Percentiles rank a stretch among this genome's conserved stretches.
phyloP scores from a whole-genome alignment of 495 filamentous ascomycete species.

The Lasiosphaeriaceae sp. region DNA sequence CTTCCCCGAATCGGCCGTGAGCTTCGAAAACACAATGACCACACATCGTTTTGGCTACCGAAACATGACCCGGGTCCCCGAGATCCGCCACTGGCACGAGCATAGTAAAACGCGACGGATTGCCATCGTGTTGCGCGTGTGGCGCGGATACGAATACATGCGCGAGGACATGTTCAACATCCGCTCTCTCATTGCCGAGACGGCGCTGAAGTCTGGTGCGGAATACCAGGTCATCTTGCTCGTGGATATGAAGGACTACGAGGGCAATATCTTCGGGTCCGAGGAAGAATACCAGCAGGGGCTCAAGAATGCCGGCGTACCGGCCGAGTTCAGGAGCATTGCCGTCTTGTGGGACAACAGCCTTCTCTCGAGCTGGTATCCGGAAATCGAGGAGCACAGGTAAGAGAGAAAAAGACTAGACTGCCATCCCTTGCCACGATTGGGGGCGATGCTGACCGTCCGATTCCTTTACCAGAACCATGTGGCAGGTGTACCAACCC shows the following conservation, averaged over 20 bases:
- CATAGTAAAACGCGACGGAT: slow-evolving; percentile 27
- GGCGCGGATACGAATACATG: slow-evolving; percentile 40
- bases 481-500: slow-evolving; percentile 38
- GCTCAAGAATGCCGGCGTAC: slow-evolving; percentile 44
- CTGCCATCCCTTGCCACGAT: too few relatives aligned
- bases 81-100: slow-evolving; percentile 29
- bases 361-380: slow-evolving; percentile 38
- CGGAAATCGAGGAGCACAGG: slow-evolving; percentile 32
- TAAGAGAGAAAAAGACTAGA: slow-evolving; percentile 11
- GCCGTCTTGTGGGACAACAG: slow-evolving; percentile 53
- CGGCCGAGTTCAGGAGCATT: slow-evolving; percentile 53
- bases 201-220: slow-evolving; percentile 50
- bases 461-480: too few relatives aligned
- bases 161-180: slow-evolving; percentile 43
- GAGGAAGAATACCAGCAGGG: slow-evolving; percentile 47
- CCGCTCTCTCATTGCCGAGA: slow-evolving; percentile 54
- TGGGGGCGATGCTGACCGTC: too few relatives aligned
- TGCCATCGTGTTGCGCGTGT: slow-evolving; percentile 40
- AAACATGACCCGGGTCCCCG: slow-evolving; percentile 19
- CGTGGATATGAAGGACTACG: slow-evolving; percentile 54
- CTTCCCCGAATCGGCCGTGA: slow-evolving; percentile 33
- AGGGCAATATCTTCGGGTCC: slow-evolving; percentile 47
- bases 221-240: slow-evolving; percentile 58
- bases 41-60: slow-evolving; percentile 23
- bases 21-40: slow-evolving; percentile 19